Base-by-base conservation (phyloP, 2,329 filamentous ascomycete genomes). In the Capronia americana region DNA sequence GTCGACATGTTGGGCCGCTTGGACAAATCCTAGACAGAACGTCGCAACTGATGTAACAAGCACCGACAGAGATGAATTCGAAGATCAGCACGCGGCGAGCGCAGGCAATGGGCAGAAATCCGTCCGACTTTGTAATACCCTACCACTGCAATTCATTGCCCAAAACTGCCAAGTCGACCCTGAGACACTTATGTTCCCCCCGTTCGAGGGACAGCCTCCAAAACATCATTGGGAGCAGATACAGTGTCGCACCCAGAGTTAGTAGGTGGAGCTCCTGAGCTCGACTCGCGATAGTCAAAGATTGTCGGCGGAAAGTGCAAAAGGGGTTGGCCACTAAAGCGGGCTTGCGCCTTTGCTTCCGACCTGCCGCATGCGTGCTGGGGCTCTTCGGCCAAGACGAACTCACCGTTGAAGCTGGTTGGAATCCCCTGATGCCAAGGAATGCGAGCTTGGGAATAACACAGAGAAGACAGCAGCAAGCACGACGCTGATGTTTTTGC, bases 1-100 rank as follows among this genome's bases (percentile, higher is more conserved):
- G 58, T 61, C 14, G 57, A 65, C 63, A 65, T 65, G 54, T 3
- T 3, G 14, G 26, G 2, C 30, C 17, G 24, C n/a, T 55, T 28
- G 24, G n/a, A 11, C 53, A 17, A 28, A 28, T 28, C 12, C 53
- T 11, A 24, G 53, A 17, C 17, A 30, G 28, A 55, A 55, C 14
- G 48, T 26, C 24, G 48, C 48, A 7, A 7, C 48, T 51, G 38
- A n/a, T 24, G 48, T 26, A 17, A 48, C 5, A 20, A 48, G 20
- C 6, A 23, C 6, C 48, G 48, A 51, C 10, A 14, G 20, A 28
- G 20, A 17, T 51, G 48, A 26, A 51, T 51, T 24, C 24, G 48
- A 51, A 23, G 48, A 51, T 26, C 20, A 51, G 7, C 20, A 51
- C 24, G 48, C 48, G 3, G 24, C 48, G 20, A 28, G 48, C 48